A percentile compares a stretch with the other conserved stretches of the same genome.
Evolutionary conservation across 2,329 filamentous ascomycete species (phyloP).

Genomic region (Cryphonectria japonica): DNA sequence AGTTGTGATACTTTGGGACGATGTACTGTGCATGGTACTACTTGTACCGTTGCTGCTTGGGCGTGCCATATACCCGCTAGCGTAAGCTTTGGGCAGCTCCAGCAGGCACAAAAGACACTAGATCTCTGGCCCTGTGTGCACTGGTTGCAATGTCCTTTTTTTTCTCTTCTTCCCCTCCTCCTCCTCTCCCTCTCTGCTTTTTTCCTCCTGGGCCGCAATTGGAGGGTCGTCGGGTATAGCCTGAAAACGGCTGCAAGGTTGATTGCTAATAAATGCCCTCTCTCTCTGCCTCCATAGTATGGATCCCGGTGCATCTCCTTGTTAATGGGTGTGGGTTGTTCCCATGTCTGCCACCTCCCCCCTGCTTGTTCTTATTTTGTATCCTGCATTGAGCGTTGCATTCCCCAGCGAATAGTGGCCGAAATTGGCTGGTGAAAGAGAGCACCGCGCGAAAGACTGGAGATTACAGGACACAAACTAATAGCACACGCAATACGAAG

Average conservation of each 20-base stretch:
- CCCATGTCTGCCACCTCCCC: background rate
- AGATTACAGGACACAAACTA: slow-evolving; percentile 7
- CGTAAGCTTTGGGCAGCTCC: background rate
- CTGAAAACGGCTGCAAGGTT: slow-evolving; percentile 6
- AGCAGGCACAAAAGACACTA: background rate
- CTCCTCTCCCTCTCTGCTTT: too few species aligned
- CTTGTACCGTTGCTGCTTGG: background rate
- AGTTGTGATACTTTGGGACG: too few species aligned
- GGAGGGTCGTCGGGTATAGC: background rate
- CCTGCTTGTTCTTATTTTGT: background rate
- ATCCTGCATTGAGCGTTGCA: slow-evolving; percentile 1
- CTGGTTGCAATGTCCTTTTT: background rate
- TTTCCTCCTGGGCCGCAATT: background rate
- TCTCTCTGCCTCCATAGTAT: background rate
- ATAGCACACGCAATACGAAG: slow-evolving; percentile 8
- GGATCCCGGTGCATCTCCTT: background rate
- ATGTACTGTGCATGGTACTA: background rate
- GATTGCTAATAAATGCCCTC: background rate
- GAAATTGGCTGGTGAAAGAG: slow-evolving; percentile 8
- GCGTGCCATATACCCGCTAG: background rate
- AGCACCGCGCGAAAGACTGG: background rate
- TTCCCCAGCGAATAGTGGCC: background rate
- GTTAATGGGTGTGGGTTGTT: background rate
- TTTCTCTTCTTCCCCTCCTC: background rate
- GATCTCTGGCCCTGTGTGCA: background rate